A percentile compares a stretch with the other conserved stretches of the same genome.
These are phyloP conservation scores for Hyphodiscus hymeniophilus DNA, from an alignment of 495 filamentous ascomycete species.

Conservation along the genomic window DNA sequence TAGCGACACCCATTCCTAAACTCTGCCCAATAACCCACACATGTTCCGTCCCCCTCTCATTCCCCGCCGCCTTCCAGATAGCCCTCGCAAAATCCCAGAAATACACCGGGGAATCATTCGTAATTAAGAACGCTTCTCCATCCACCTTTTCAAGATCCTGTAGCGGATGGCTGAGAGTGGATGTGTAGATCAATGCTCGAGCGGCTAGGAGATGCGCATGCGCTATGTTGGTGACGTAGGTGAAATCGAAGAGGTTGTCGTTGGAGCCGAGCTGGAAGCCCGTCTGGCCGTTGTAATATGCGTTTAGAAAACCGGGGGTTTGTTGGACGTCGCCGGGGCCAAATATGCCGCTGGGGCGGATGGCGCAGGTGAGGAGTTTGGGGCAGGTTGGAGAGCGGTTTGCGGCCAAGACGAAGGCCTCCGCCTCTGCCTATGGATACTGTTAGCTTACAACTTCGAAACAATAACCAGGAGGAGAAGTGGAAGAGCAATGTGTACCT, in stretches of 20 bases:
- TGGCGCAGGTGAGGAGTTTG: slow-evolving; percentile 62
- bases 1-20: slow-evolving; percentile 57
- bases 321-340: slow-evolving; percentile 80
- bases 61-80: slow-evolving; percentile 67
- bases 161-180: slow-evolving; percentile 49
- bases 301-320: slow-evolving; percentile 51
- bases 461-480: background rate
- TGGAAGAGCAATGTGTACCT: slow-evolving; percentile 47
- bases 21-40: slow-evolving; percentile 62
- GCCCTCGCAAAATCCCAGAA: slow-evolving; percentile 91
- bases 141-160: slow-evolving; percentile 75
- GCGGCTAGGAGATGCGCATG: slow-evolving; percentile 68
- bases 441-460: slow-evolving; percentile 2
- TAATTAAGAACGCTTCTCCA: slow-evolving; percentile 92
- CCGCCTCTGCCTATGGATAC: slow-evolving; percentile 65
- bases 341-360: slow-evolving; percentile 86
- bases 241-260: slow-evolving; percentile 82
- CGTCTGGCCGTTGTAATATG: slow-evolving; percentile 55
- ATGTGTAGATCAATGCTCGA: slow-evolving; percentile 56
- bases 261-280: slow-evolving; percentile 83
- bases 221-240: slow-evolving; percentile 71
- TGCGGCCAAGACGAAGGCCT: slow-evolving; percentile 72
- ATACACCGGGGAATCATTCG: slow-evolving; percentile 83
- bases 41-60: slow-evolving; percentile 52
- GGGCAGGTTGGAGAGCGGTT: slow-evolving; percentile 61